These are phyloP conservation scores for Mycena galopus DNA, from an alignment of 768 basidiomycete species.

Conservation along the genomic window DNA sequence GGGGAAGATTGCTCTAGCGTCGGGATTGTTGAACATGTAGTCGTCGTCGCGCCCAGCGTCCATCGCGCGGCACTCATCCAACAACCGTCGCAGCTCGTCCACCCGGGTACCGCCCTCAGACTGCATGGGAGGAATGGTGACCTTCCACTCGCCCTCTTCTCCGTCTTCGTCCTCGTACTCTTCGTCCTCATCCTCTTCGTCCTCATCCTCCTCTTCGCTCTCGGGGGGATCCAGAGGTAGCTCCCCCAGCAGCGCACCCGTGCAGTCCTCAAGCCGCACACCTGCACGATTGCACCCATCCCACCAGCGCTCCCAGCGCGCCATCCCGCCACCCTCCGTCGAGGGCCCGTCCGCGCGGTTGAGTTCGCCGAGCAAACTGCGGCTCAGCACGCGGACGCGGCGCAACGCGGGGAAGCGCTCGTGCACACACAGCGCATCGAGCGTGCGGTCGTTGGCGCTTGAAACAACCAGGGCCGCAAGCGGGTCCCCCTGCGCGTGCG, in stretches of 20 bases:
- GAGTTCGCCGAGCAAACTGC: constrained; percentile 67
- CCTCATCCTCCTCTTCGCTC: constrained; percentile 48
- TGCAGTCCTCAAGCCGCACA: constrained; percentile 81
- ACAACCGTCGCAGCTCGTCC: constrained; percentile 53
- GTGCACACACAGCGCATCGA: constrained; percentile 62
- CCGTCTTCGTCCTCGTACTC: constrained; percentile 44
- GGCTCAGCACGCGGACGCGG: constrained; percentile 70
- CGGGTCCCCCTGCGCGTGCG: constrained; percentile 58
- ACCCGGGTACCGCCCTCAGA: neutral
- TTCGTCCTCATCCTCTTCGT: constrained; percentile 46
- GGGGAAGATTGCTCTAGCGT: too few relatives aligned
- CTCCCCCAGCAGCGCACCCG: constrained; percentile 71
- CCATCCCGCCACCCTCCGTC: constrained; percentile 55
- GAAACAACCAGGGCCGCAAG: constrained; percentile 60
- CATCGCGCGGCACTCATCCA: constrained; percentile 71
- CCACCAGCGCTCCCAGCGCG: constrained; percentile 82
- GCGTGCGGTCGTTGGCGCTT: constrained; percentile 75
- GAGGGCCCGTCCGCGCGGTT: constrained; percentile 66
- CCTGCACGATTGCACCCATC: constrained; percentile 60
- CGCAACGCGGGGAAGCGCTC: constrained; percentile 72
- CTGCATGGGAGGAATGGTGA: constrained; percentile 38
- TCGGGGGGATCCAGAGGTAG: constrained; percentile 53
- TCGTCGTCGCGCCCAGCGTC: constrained; percentile 55
- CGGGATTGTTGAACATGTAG: constrained; percentile 20
- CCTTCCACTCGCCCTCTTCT: constrained; percentile 45